These are phyloP conservation scores for Collybiopsis luxurians DNA, from an alignment of 768 basidiomycete genomes.

Conservation along the genomic window DNA sequence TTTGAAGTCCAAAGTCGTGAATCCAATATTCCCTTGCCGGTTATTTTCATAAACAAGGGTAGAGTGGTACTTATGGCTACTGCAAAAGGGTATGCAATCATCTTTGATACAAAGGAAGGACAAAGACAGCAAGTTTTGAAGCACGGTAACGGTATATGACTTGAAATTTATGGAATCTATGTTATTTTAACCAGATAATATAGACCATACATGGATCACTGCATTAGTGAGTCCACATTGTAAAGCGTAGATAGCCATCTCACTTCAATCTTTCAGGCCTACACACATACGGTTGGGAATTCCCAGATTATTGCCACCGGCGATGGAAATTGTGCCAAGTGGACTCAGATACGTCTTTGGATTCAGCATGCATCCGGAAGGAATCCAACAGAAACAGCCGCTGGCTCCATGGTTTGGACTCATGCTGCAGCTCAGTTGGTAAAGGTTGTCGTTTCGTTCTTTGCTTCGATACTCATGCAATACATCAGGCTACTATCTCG, in stretches of 20 bases:
- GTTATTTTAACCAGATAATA: not conserved
- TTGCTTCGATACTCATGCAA: too few relatives aligned
- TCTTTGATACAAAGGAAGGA: too few relatives aligned
- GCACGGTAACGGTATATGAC: not conserved
- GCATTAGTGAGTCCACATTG: not conserved
- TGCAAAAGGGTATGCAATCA: not conserved
- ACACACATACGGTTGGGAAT: not conserved
- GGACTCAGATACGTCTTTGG: too few relatives aligned
- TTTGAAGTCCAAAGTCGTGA: not conserved
- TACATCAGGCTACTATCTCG: too few relatives aligned
- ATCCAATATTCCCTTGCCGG: not conserved
- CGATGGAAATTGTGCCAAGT: too few relatives aligned
- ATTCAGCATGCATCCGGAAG: too few relatives aligned
- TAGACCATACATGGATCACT: not conserved
- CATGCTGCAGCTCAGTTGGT: too few relatives aligned
- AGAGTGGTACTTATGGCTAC: not conserved
- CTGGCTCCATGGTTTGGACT: too few relatives aligned
- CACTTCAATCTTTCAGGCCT: not conserved
- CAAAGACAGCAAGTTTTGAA: not conserved
- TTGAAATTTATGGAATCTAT: not conserved
- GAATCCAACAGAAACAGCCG: too few relatives aligned
- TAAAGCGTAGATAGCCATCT: not conserved
- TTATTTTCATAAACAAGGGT: not conserved
- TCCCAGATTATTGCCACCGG: not conserved
- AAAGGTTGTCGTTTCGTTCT: too few relatives aligned